phyloP scores from a whole-genome alignment of 495 filamentous ascomycete genomes.

The Bryoglossum gracile region DNA sequence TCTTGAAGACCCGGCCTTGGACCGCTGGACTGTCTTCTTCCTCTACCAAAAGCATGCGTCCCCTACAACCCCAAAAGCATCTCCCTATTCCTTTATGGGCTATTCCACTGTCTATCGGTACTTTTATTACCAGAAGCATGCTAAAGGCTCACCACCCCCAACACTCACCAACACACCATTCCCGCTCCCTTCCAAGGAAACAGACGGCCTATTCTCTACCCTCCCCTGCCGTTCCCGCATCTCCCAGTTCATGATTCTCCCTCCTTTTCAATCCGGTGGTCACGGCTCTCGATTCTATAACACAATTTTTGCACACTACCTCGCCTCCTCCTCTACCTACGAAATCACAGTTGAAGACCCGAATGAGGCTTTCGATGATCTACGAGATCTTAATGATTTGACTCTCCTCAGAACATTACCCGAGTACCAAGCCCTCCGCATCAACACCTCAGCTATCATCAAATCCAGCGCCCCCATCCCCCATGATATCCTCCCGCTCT shows the following conservation, averaged over 20 bases:
- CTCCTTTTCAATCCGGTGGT: conserved; percentile 72
- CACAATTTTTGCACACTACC: conserved; percentile 60
- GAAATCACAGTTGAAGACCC: conserved; percentile 96
- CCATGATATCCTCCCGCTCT: conserved; percentile 54
- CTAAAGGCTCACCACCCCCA: conserved; percentile 22
- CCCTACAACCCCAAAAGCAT: conserved; percentile 17
- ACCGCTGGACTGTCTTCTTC: conserved; percentile 86
- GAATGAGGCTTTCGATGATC: conserved; percentile 86
- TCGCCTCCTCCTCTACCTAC: conserved; percentile 50
- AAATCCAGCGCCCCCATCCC: conserved; percentile 46
- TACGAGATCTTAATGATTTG: conserved; percentile 80
- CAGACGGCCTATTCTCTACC: conserved; percentile 8
- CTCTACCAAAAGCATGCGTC: conserved; percentile 57
- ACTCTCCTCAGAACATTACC: conserved; percentile 51
- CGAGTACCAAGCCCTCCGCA: conserved; percentile 43
- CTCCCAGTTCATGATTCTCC: conserved; percentile 90
- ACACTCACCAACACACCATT: conserved; percentile 32
- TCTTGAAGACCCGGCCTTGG: conserved; percentile 60
- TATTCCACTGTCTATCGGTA: conserved; percentile 89
- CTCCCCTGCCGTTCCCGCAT: conserved; percentile 64
- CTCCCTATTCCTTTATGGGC: conserved; percentile 67
- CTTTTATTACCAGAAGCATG: conserved; percentile 56
- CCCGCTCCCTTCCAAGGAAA: conserved; percentile 29
- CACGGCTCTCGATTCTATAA: conserved; percentile 78
- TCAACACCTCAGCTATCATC: conserved; percentile 38